These are phyloP conservation scores for Aegilops speltoides DNA, from an alignment of 176 grass and related monocot species.

Conservation along the genomic window DNA sequence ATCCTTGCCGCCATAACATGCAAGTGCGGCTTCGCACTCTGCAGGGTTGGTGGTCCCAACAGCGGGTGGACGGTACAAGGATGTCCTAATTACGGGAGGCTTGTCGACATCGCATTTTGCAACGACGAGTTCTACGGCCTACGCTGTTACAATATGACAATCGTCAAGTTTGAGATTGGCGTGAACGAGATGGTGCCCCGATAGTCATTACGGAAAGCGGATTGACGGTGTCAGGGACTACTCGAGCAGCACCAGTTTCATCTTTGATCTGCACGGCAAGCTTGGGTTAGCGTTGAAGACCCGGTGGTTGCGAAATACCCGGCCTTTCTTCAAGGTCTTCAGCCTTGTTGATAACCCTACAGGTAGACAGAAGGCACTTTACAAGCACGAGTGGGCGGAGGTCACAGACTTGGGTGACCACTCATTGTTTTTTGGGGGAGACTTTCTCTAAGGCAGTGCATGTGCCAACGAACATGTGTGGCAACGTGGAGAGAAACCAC, in stretches of 20 bases:
- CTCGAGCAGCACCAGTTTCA: too few species aligned
- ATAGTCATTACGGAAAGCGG: background rate
- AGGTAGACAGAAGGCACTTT: background rate
- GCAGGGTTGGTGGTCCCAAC: too few species aligned
- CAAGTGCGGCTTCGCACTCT: too few species aligned
- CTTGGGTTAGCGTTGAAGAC: background rate
- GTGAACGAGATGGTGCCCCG: background rate
- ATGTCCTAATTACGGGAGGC: too few species aligned
- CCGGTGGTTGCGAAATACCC: accelerated
- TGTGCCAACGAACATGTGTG: background rate
- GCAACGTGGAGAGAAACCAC: background rate
- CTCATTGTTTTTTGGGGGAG: background rate
- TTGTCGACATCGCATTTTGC: too few species aligned
- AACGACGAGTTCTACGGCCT: background rate
- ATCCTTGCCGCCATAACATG: too few species aligned
- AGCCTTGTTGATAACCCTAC: background rate
- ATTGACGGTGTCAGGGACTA: too few species aligned
- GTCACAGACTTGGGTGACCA: background rate
- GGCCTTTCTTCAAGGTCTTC: background rate
- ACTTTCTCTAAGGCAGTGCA: background rate
- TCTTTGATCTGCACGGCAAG: background rate
- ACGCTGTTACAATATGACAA: background rate
- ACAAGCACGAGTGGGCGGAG: background rate
- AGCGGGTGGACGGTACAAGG: too few species aligned
- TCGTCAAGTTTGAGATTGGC: background rate